A percentile compares a stretch with the other conserved stretches of the same genome.
These are phyloP conservation scores for Uronychia binucleata DNA, from an alignment of 73 alveolate genomes.

Conservation along the genomic window DNA sequence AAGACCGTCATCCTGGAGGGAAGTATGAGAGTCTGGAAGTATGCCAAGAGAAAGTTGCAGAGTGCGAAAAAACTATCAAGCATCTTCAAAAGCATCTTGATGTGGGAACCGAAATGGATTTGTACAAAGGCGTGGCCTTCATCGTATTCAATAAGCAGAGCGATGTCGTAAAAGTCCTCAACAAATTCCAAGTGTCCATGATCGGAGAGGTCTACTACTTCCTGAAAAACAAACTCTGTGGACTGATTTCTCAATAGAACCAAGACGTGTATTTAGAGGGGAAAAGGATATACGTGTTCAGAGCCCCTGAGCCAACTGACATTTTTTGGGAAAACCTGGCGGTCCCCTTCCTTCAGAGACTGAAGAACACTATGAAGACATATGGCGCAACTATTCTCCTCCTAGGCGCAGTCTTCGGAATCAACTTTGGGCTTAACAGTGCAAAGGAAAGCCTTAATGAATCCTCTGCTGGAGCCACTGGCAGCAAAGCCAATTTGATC, in stretches of 20 bases:
- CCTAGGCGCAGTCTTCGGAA: constrained; percentile 57
- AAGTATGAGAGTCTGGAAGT: not conserved
- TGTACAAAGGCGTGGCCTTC: not conserved
- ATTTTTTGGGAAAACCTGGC: constrained; percentile 72
- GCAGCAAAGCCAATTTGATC: constrained; percentile 20
- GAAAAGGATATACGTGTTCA: not conserved
- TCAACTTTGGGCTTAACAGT: constrained; percentile 58
- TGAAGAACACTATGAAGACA: constrained; percentile 37
- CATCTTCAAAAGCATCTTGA: not conserved
- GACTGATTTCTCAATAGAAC: not conserved
- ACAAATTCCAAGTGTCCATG: not conserved
- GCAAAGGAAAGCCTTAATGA: constrained; percentile 43
- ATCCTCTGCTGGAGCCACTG: constrained; percentile 11
- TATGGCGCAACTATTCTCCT: constrained; percentile 48
- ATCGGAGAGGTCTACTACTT: not conserved
- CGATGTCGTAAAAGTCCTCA: not conserved
- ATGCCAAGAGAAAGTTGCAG: not conserved
- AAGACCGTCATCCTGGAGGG: not conserved
- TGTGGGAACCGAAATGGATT: not conserved
- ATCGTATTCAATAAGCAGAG: not conserved
- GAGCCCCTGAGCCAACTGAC: constrained; percentile 81
- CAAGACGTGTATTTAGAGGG: not conserved
- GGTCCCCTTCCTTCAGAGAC: constrained; percentile 15
- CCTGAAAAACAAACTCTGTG: not conserved
- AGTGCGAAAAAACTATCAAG: not conserved